A percentile compares a stretch with the other conserved stretches of the same genome.
These are phyloP conservation scores for Phytopythium boreale DNA, from an alignment of 352 stramenopile species.

Conservation along the genomic window DNA sequence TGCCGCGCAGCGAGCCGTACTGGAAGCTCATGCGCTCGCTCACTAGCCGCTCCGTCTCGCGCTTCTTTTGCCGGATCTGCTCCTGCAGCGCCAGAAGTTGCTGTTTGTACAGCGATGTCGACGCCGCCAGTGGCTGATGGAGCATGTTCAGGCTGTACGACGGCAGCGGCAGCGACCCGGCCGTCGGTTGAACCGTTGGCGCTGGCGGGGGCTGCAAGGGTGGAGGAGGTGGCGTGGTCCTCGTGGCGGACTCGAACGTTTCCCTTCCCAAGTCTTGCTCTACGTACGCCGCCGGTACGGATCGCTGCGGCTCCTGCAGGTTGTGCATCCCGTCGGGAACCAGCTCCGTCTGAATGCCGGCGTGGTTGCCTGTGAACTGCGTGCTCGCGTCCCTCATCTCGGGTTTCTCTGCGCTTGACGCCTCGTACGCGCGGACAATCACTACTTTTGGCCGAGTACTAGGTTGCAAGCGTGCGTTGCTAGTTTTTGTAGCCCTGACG, in stretches of 20 bases:
- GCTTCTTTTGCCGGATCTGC: constrained; percentile 66
- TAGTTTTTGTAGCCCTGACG: not conserved
- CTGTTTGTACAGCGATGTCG: constrained; percentile 67
- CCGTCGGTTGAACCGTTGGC: constrained; percentile 2
- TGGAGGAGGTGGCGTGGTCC: not conserved
- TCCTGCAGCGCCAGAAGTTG: constrained; percentile 55
- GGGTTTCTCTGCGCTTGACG: constrained; percentile 6
- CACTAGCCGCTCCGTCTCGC: constrained; percentile 59
- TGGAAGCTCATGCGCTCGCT: constrained; percentile 53
- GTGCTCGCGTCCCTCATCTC: constrained; percentile 69
- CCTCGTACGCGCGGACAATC: constrained; percentile 57
- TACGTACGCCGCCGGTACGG: not conserved
- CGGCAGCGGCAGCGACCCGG: constrained; percentile 6
- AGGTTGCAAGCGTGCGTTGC: not conserved
- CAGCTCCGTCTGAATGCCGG: constrained; percentile 61
- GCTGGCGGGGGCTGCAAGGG: constrained; percentile 3
- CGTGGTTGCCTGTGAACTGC: constrained; percentile 76
- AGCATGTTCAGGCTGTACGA: constrained; percentile 37
- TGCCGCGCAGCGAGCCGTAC: constrained; percentile 52
- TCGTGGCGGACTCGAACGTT: not conserved
- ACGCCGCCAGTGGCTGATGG: constrained; percentile 22
- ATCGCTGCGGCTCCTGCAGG: constrained; percentile 11
- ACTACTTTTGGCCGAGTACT: constrained; percentile 24
- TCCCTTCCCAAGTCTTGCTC: not conserved
- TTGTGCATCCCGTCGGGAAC: constrained; percentile 55